These are phyloP conservation scores for Penicillium dipodomyicola DNA, from an alignment of 495 filamentous ascomycete genomes.

Conservation along the genomic window DNA sequence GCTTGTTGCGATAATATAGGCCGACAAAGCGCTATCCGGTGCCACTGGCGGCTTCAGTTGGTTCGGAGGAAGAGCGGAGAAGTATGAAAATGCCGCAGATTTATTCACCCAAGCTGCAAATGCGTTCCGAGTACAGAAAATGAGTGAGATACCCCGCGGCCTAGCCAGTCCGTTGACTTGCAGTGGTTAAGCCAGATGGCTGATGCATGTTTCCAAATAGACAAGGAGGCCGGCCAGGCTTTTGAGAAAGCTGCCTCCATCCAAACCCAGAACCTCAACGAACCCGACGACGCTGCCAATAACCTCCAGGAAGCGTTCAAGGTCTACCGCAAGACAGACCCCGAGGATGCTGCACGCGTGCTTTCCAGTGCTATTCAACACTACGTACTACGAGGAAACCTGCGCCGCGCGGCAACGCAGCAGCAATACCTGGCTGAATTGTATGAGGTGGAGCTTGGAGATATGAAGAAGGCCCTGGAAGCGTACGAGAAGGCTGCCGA, in stretches of 20 bases:
- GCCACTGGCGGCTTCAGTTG: constrained; percentile 72
- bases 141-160: constrained; percentile 48
- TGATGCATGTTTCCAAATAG: constrained; percentile 34
- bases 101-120: constrained; percentile 80
- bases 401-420: constrained; percentile 81
- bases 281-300: constrained; percentile 86
- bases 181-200: not conserved
- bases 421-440: constrained; percentile 83
- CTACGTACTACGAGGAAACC: constrained; percentile 80
- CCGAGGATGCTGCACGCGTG: constrained; percentile 73
- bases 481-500: constrained; percentile 77
- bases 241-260: constrained; percentile 78
- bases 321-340: constrained; percentile 76
- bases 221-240: constrained; percentile 74
- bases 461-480: constrained; percentile 71
- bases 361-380: constrained; percentile 71
- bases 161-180: constrained; percentile 1
- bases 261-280: constrained; percentile 72
- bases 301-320: constrained; percentile 77
- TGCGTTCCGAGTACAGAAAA: constrained; percentile 71
- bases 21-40: constrained; percentile 69
- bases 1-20: constrained; percentile 48
- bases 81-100: constrained; percentile 79
- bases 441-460: constrained; percentile 73
- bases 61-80: constrained; percentile 77